phyloP scores from a whole-genome alignment of 257 asterid species.

The Solanum rostratum region DNA sequence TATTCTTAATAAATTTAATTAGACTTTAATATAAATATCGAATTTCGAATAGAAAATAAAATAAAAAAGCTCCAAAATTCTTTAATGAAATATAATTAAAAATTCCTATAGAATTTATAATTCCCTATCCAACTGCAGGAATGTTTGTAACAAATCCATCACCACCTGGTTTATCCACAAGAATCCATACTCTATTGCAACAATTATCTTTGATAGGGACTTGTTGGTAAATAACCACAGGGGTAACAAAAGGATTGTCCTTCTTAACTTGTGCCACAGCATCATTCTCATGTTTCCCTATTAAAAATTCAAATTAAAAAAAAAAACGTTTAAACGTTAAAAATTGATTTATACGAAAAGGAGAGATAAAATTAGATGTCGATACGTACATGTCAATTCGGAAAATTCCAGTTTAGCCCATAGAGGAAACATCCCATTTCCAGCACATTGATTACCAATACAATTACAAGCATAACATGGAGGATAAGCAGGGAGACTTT shows the following conservation, averaged over 20 bases:
- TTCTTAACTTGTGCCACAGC: background rate
- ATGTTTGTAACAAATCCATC: background rate
- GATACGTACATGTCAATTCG: background rate
- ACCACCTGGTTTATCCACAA: background rate
- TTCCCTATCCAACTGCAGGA: background rate
- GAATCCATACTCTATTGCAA: background rate
- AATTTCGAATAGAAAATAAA: too few relatives aligned
- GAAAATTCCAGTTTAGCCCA: background rate
- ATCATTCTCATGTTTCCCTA: background rate
- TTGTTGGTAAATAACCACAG: background rate
- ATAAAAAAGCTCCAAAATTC: background rate
- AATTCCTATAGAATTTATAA: background rate
- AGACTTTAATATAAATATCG: background rate
- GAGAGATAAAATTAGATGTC: background rate
- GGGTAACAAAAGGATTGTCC: background rate
- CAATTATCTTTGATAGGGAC: background rate
- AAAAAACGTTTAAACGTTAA: background rate
- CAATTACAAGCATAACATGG: background rate
- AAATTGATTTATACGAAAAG: background rate
- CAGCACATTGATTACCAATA: background rate
- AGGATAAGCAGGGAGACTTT: background rate
- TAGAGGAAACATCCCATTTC: background rate
- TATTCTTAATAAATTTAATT: background rate
- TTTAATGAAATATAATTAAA: background rate
- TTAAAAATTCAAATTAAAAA: background rate